phyloP scores from a whole-genome alignment of 2,329 filamentous ascomycete species.

The Xylaria arbuscula region DNA sequence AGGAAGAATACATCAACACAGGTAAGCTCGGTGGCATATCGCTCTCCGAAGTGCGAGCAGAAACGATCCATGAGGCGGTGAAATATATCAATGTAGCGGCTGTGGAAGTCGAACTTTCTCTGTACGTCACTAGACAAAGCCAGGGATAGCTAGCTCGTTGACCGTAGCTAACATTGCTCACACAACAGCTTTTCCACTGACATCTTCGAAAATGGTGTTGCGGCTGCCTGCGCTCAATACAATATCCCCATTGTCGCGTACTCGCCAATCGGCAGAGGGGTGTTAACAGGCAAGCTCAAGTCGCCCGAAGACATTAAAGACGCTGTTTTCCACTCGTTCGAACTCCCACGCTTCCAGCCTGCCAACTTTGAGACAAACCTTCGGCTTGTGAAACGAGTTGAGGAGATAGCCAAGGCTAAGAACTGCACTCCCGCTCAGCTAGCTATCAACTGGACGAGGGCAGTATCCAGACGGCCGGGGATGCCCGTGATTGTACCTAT shows the following conservation, averaged over 20 bases:
- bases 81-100: constrained; percentile 50
- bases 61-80: constrained; percentile 53
- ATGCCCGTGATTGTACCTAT: constrained; percentile 72
- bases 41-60: constrained; percentile 54
- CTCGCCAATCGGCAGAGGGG: constrained; percentile 68
- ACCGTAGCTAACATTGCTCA: constrained; percentile 66
- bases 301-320: constrained; percentile 59
- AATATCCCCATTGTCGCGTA: constrained; percentile 69
- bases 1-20: constrained; percentile 52
- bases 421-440: constrained; percentile 71
- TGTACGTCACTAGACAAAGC: constrained; percentile 52
- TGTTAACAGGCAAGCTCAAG: constrained; percentile 62
- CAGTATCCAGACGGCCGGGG: constrained; percentile 61
- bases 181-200: constrained; percentile 59
- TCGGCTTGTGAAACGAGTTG: constrained; percentile 67
- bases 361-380: constrained; percentile 74
- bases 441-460: constrained; percentile 72
- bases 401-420: constrained; percentile 69
- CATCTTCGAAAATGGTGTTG: constrained; percentile 68
- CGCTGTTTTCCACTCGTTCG: constrained; percentile 54
- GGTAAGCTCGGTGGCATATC: constrained; percentile 56
- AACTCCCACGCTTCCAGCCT: constrained; percentile 62
- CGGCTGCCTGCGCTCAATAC: constrained; percentile 64
- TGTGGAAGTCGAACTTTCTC: constrained; percentile 54
- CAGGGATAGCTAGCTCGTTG: constrained; percentile 57